These are phyloP conservation scores for Filobasidium floriforme DNA, from an alignment of 768 basidiomycete genomes.

Conservation along the genomic window DNA sequence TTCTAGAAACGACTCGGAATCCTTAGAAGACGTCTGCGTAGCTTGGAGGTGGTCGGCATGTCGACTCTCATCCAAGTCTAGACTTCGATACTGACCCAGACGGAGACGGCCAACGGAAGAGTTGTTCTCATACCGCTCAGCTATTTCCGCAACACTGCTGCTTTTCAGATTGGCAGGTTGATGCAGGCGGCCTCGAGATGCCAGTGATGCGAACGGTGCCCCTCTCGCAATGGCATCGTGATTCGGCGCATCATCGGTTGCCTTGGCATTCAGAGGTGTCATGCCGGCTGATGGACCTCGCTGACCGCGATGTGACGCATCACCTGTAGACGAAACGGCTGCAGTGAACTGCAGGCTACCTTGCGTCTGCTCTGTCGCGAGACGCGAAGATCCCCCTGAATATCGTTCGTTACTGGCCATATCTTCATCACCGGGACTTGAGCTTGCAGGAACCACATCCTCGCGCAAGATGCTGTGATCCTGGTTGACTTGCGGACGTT, in stretches of 20 bases:
- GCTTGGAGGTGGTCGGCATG: neutral
- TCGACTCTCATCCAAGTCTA: neutral
- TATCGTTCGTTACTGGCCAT: neutral
- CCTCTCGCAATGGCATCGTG: no score
- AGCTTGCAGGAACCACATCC: constrained; percentile 4
- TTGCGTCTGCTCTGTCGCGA: neutral
- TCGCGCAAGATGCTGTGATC: neutral
- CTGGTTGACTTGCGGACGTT: neutral
- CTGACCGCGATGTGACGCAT: neutral
- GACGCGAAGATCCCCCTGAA: neutral
- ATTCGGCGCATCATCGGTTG: no score
- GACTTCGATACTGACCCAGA: neutral
- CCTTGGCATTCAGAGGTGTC: neutral
- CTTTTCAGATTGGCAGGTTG: no score
- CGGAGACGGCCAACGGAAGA: neutral
- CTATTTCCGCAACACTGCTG: no score
- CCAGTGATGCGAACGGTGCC: no score
- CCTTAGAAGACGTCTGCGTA: neutral
- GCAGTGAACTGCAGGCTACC: neutral
- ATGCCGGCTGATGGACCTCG: neutral
- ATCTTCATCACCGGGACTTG: constrained; percentile 3
- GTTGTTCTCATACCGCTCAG: neutral
- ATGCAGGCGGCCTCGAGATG: no score
- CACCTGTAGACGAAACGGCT: neutral
- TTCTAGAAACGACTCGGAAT: constrained; percentile 1